Conservation (phyloP, 805 yeast species). For the Yarrowia divulgata region DNA sequence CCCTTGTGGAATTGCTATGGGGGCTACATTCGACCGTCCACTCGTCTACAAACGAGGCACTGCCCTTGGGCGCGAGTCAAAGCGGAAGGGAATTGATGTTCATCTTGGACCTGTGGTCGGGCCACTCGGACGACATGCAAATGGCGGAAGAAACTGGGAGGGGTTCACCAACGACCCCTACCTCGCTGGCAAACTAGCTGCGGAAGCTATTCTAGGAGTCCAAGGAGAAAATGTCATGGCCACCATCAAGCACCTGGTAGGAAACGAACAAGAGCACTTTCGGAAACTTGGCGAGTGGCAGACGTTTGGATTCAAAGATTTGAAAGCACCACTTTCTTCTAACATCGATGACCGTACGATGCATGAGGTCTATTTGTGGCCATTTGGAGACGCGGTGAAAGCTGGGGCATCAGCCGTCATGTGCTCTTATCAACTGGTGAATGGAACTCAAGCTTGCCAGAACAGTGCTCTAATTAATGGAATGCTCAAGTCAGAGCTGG, state of each 20-base stretch:
- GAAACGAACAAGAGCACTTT: slow-evolving; percentile 69
- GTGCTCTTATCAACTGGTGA: slow-evolving; percentile 66
- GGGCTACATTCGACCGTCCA: slow-evolving; percentile 62
- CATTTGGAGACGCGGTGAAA: slow-evolving; percentile 66
- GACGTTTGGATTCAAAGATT: slow-evolving; percentile 45
- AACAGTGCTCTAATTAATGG: slow-evolving; percentile 63
- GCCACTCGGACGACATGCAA: slow-evolving; percentile 67
- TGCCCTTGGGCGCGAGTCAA: slow-evolving; percentile 64
- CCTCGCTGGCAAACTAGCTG: slow-evolving; percentile 62
- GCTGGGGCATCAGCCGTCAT: slow-evolving; percentile 68
- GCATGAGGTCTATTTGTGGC: slow-evolving; percentile 71
- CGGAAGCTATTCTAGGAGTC: slow-evolving; percentile 60
- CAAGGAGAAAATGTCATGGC: slow-evolving; percentile 69
- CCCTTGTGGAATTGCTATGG: slow-evolving; percentile 66
- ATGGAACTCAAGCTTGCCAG: slow-evolving; percentile 65
- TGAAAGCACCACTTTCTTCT: slow-evolving; percentile 55
- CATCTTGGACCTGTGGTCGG: slow-evolving; percentile 66
- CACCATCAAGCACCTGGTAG: slow-evolving; percentile 61
- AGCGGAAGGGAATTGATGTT: slow-evolving; percentile 61
- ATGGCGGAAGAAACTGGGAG: slow-evolving; percentile 72
- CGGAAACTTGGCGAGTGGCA: slow-evolving; percentile 60
- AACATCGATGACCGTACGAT: slow-evolving; percentile 66
- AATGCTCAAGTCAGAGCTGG: slow-evolving; percentile 64
- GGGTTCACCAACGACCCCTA: slow-evolving; percentile 69
- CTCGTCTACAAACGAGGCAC: slow-evolving; percentile 61